phyloP scores from a whole-genome alignment of 352 stramenopile species.

The Aphanomyces stellatus region DNA sequence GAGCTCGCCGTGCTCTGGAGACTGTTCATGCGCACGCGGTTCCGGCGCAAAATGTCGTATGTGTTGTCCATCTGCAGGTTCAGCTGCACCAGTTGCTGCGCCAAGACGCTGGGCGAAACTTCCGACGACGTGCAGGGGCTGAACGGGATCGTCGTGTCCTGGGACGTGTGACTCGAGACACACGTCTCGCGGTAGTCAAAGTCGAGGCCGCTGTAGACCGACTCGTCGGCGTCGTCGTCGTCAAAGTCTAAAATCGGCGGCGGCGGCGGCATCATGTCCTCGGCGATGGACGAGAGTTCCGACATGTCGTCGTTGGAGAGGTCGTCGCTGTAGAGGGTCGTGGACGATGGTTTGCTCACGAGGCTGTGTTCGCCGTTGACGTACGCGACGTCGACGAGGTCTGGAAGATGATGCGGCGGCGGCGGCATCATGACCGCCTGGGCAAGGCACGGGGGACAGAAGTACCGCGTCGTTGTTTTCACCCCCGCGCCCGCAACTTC shows the following conservation, averaged over 20 bases:
- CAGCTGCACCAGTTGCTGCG: conserved; percentile 14
- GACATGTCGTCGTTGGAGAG: conserved; percentile 1
- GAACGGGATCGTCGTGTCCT: neutral
- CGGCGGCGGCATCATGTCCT: neutral
- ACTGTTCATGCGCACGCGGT: conserved; percentile 1
- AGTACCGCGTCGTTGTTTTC: neutral
- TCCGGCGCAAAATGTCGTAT: conserved; percentile 17
- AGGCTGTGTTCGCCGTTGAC: neutral
- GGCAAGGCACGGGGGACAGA: neutral
- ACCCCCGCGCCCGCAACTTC: neutral
- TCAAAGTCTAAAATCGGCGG: conserved; percentile 20
- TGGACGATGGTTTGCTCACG: neutral
- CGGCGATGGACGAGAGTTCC: neutral
- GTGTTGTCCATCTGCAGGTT: conserved; percentile 12
- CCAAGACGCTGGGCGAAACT: neutral
- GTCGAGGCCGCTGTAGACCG: conserved; percentile 15
- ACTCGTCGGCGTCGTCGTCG: conserved; percentile 18
- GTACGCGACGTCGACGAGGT: neutral
- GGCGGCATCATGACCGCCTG: neutral
- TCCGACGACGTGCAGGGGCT: neutral
- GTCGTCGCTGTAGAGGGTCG: conserved; percentile 4
- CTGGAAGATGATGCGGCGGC: neutral
- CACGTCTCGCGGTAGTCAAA: conserved; percentile 1
- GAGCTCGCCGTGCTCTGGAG: neutral
- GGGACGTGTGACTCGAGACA: neutral